A percentile compares a stretch with the other conserved stretches of the same genome.
Evolutionary conservation across 2,329 filamentous ascomycete species (phyloP).

Genomic region (Diaporthe citri): DNA sequence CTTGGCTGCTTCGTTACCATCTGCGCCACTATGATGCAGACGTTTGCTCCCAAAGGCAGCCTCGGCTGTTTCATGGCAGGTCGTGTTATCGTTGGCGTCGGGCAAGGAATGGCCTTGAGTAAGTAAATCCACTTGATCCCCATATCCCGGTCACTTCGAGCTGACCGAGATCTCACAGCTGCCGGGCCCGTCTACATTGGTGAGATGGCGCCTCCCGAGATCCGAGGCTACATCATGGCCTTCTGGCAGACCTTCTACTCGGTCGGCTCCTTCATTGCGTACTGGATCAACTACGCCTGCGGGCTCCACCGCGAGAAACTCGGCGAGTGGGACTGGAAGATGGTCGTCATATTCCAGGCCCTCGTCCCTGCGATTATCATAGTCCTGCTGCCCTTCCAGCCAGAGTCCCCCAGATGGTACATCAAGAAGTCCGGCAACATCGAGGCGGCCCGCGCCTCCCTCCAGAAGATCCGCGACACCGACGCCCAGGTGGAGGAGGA

Average conservation of each 20-base stretch:
- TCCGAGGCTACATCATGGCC: slow-evolving; percentile 76
- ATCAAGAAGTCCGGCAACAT: slow-evolving; percentile 71
- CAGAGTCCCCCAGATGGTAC: slow-evolving; percentile 77
- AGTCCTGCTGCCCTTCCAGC: slow-evolving; percentile 72
- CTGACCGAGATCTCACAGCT: slow-evolving; percentile 49
- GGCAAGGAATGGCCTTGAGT: slow-evolving; percentile 74
- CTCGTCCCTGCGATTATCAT: slow-evolving; percentile 75
- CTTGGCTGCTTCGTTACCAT: slow-evolving; percentile 74
- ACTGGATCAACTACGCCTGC: slow-evolving; percentile 75
- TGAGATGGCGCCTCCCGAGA: slow-evolving; percentile 73
- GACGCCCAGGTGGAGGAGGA: slow-evolving; percentile 77
- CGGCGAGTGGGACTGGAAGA: slow-evolving; percentile 80
- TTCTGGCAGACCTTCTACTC: slow-evolving; percentile 79
- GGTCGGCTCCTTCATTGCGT: slow-evolving; percentile 75
- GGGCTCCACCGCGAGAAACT: slow-evolving; percentile 65
- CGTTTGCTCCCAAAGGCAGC: slow-evolving; percentile 71
- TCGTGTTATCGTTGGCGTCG: slow-evolving; percentile 76
- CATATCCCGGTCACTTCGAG: background rate
- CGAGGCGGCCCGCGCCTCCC: slow-evolving; percentile 69
- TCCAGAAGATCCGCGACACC: slow-evolving; percentile 72
- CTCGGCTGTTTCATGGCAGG: slow-evolving; percentile 77
- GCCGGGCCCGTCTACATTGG: slow-evolving; percentile 79
- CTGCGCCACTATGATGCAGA: slow-evolving; percentile 76
- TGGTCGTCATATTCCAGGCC: slow-evolving; percentile 80
- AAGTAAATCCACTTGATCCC: slow-evolving; percentile 53